Base-by-base conservation (phyloP, 352 stramenopile genomes). In the Plasmopara muralis region DNA sequence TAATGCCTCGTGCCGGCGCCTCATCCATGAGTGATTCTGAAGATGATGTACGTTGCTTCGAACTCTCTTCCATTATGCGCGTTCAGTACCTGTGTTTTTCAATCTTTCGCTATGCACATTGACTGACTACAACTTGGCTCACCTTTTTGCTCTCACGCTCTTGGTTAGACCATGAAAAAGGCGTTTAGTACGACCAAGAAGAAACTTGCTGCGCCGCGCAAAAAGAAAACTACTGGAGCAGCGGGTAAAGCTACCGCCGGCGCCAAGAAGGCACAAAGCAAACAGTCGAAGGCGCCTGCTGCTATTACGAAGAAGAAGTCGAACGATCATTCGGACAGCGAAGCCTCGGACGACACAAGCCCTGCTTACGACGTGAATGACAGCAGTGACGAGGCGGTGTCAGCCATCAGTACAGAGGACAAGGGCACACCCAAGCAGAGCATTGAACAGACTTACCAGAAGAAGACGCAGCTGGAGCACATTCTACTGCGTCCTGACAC, bases 391-490 rank as follows among this genome's bases (percentile, higher is more conserved):
- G 66, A 70, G 6, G 37, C 20, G 7, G 34, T 53, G 16, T 51
- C 38, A 6, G 5, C 28, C 13, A 30, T 33, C 20, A 35, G 18
- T 56, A 51, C 44, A 29, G 42, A 41, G 12, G 40, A 61, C 13
- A 53, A 25, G 6, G 66, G 43, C 6, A 74, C 58, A 5, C 37
- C 64, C 30, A 85, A 85, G 53, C 78, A 82, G 56, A 82, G 77
- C 50, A 85, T 95, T 18, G 84, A 95, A 55, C 78, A 95, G 64
- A 97, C 95, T 43, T 98, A 98, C 68, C 93, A 98, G 73, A 98
- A 98, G 72, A 98, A 98, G 70, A 97, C 95, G 49, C 96, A 97
- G 60, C 62, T 98, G 20, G 91, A 99, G 70, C 96, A 99, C 77
- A 98, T 99, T 54, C 65, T 99, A 47, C 80, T 98, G 47, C 92